Conservation (phyloP, 2,329 filamentous ascomycete genomes). For the Botryosphaeria agaves region DNA sequence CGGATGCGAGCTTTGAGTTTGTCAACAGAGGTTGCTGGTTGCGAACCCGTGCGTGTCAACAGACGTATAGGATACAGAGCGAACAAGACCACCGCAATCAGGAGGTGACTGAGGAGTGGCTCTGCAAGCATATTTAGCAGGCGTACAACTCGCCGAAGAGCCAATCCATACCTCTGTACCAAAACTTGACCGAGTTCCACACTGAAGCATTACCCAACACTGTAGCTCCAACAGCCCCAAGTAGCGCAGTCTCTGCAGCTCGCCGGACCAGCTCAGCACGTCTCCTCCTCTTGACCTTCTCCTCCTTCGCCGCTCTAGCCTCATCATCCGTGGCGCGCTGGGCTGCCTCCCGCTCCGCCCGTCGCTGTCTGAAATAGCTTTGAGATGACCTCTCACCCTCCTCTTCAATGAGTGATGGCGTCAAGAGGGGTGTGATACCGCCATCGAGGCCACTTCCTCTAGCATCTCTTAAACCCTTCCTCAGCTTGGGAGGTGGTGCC, state of each 20-base stretch:
- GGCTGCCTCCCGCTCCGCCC: constrained; percentile 2
- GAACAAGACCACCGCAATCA: constrained; percentile 11
- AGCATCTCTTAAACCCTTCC: constrained; percentile 57
- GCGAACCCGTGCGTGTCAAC: too few species aligned
- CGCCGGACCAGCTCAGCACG: constrained; percentile 73
- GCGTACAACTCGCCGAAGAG: constrained; percentile 4
- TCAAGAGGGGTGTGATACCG: constrained; percentile 21
- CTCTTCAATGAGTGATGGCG: constrained; percentile 29
- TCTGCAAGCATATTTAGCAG: constrained; percentile 11
- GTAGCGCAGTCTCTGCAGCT: constrained; percentile 34
- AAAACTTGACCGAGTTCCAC: constrained; percentile 12
- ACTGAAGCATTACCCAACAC: constrained; percentile 22
- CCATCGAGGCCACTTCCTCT: constrained; percentile 18
- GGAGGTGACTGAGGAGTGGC: constrained; percentile 22
- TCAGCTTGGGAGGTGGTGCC: constrained; percentile 51
- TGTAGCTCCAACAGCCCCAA: constrained; percentile 33
- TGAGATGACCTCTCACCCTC: constrained; percentile 20
- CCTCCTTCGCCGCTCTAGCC: constrained; percentile 17
- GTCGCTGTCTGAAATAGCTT: constrained; percentile 13
- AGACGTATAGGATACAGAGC: constrained; percentile 12
- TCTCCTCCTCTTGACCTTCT: constrained; percentile 56
- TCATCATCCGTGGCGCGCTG: constrained; percentile 12
- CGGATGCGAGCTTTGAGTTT: too few species aligned
- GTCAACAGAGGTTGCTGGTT: too few species aligned
- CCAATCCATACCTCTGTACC: constrained; percentile 23